Percentiles rank a stretch among this genome's conserved stretches.
Evolutionary conservation across 2,329 filamentous ascomycete genomes (phyloP).

Genomic region (Ploettnerulaceae sp.): DNA sequence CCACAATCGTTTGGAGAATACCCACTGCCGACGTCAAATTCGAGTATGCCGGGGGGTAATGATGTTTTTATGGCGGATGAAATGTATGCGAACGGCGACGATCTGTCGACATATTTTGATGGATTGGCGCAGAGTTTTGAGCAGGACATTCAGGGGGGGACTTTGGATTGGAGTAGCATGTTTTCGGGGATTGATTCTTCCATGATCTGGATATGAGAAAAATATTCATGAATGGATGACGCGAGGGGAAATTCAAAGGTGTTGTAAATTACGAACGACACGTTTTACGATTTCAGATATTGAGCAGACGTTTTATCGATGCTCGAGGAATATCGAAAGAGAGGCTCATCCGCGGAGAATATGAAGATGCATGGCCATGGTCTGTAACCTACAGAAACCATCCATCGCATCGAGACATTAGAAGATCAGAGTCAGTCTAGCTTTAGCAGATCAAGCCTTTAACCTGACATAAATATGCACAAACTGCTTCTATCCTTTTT

Average conservation of each 20-base stretch:
- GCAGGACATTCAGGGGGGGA: constrained; percentile 7
- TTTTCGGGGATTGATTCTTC: constrained; percentile 11
- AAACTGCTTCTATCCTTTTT: neutral
- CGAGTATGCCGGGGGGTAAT: neutral
- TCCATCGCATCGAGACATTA: neutral
- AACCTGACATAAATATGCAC: neutral
- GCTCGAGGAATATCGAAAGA: neutral
- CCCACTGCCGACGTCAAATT: neutral
- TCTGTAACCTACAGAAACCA: neutral
- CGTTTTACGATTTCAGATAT: neutral
- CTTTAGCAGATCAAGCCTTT: neutral
- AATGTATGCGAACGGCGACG: neutral
- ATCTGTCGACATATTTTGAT: constrained; percentile 8
- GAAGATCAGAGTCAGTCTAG: neutral
- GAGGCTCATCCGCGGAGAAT: neutral
- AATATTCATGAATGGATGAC: neutral
- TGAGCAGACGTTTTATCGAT: neutral
- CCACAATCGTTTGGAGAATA: neutral
- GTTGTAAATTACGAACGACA: neutral
- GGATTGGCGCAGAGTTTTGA: constrained; percentile 13
- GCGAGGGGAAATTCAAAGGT: neutral
- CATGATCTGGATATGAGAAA: constrained; percentile 4
- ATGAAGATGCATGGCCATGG: neutral
- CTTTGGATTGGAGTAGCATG: constrained; percentile 12
- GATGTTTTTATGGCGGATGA: neutral